Evolutionary conservation across 1,284 basidiomycete species (phyloP).

Genomic region (Phaffia rhodozyma): DNA sequence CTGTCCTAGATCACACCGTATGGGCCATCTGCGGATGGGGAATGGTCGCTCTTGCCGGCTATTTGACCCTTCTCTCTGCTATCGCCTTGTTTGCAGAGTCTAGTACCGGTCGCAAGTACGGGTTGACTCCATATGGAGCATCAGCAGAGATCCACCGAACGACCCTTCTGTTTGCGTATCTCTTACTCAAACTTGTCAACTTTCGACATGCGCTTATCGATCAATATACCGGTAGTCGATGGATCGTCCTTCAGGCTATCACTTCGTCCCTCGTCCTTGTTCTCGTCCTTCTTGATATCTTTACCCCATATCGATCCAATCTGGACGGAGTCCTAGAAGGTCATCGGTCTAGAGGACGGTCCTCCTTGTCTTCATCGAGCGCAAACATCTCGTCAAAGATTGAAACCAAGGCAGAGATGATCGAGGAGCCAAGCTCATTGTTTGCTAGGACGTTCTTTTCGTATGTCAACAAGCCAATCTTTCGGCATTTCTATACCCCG

Average conservation of each 20-base stretch:
- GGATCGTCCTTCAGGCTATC: conserved; percentile 17
- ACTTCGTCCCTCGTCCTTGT: conserved; percentile 26
- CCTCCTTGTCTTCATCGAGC: neutral
- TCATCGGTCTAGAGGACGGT: conserved; percentile 22
- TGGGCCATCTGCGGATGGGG: conserved; percentile 5
- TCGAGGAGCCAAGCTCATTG: conserved; percentile 19
- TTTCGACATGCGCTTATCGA: conserved; percentile 27
- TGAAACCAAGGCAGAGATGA: conserved; percentile 19
- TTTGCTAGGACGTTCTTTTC: conserved; percentile 34
- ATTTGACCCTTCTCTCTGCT: conserved; percentile 19
- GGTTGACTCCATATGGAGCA: neutral
- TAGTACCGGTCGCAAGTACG: neutral
- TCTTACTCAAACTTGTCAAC: conserved; percentile 29
- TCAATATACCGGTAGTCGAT: conserved; percentile 10
- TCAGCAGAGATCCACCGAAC: conserved; percentile 24
- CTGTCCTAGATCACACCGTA: neutral
- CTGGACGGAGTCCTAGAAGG: conserved; percentile 30
- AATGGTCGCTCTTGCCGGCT: conserved; percentile 18
- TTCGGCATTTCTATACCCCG: conserved; percentile 36
- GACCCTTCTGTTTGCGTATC: conserved; percentile 29
- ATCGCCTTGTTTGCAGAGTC: conserved; percentile 14
- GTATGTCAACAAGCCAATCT: conserved; percentile 31
- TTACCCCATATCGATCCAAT: conserved; percentile 31
- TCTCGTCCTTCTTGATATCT: conserved; percentile 31
- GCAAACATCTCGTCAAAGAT: neutral